Conservation (phyloP, 129 eudicot species). For the Oenanthe sinensis region DNA sequence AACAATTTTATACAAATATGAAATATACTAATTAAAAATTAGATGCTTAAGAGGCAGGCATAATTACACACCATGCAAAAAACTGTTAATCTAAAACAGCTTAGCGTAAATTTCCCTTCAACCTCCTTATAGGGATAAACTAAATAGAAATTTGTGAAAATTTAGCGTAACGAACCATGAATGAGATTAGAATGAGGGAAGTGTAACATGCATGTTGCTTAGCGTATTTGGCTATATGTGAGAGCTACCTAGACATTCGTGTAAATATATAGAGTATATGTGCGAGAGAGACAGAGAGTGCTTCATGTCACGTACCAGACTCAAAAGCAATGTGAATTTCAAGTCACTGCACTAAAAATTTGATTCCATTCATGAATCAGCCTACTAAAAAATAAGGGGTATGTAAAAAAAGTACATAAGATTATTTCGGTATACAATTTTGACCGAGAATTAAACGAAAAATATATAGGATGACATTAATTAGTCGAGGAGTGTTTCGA, state of each 20-base stretch:
- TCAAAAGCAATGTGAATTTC: constrained; percentile 14
- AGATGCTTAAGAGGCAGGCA: not conserved
- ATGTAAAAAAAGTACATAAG: too few species aligned
- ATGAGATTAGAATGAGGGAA: constrained; percentile 21
- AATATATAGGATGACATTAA: too few species aligned
- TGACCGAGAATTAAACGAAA: too few species aligned
- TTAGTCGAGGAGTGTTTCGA: constrained; percentile 15
- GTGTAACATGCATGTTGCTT: constrained; percentile 31
- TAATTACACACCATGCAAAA: not conserved
- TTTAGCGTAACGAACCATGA: constrained; percentile 85
- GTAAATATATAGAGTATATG: not conserved
- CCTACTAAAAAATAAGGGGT: not conserved
- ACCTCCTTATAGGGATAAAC: not conserved
- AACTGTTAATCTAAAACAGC: too few species aligned
- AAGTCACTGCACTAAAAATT: constrained; percentile 30
- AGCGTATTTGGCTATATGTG: constrained; percentile 22
- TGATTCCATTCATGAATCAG: too few species aligned
- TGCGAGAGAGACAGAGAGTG: too few species aligned
- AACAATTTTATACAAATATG: not conserved
- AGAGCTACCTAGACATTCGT: not conserved
- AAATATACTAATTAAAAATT: not conserved
- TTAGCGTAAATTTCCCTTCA: not conserved
- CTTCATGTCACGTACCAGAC: not conserved
- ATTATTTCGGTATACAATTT: not conserved
- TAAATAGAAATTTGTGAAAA: constrained; percentile 51